Conservation (phyloP, 2,329 filamentous ascomycete species). For the Fusarium austroafricanum region DNA sequence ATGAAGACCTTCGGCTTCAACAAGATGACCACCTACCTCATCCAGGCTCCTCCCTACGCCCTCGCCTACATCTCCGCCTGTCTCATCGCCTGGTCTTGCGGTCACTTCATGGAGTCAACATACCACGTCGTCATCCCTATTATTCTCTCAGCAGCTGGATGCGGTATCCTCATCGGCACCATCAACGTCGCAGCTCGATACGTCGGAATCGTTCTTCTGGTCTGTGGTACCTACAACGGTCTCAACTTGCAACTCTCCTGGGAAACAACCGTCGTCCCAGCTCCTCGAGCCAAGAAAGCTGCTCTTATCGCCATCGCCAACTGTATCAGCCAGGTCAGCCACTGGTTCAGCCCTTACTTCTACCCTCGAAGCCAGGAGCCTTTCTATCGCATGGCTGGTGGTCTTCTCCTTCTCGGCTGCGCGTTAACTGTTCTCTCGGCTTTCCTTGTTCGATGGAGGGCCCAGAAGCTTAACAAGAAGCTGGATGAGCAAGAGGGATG, state of each 20-base stretch:
- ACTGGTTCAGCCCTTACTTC: constrained; percentile 58
- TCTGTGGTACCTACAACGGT: constrained; percentile 54
- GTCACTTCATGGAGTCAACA: constrained; percentile 53
- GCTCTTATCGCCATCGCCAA: constrained; percentile 58
- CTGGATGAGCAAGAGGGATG: constrained; percentile 29
- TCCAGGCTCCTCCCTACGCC: constrained; percentile 57
- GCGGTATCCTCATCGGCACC: constrained; percentile 57
- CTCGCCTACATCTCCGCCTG: constrained; percentile 57
- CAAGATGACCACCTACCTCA: constrained; percentile 52
- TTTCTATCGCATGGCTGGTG: constrained; percentile 47
- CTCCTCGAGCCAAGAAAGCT: constrained; percentile 55
- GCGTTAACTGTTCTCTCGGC: constrained; percentile 3
- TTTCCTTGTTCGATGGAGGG: constrained; percentile 14
- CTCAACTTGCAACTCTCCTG: constrained; percentile 56
- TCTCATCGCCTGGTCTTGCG: constrained; percentile 54
- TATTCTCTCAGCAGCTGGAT: constrained; percentile 51
- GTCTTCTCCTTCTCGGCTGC: constrained; percentile 19
- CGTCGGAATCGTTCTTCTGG: constrained; percentile 55
- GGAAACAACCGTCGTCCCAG: constrained; percentile 56
- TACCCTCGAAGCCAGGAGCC: constrained; percentile 47
- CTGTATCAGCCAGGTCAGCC: constrained; percentile 53
- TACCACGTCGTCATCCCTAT: constrained; percentile 57
- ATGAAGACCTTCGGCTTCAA: constrained; percentile 48
- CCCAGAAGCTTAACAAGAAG: constrained; percentile 21
- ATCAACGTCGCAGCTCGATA: constrained; percentile 57